phyloP scores from a whole-genome alignment of 208 protist species.

The Crithidia acanthocephali region DNA sequence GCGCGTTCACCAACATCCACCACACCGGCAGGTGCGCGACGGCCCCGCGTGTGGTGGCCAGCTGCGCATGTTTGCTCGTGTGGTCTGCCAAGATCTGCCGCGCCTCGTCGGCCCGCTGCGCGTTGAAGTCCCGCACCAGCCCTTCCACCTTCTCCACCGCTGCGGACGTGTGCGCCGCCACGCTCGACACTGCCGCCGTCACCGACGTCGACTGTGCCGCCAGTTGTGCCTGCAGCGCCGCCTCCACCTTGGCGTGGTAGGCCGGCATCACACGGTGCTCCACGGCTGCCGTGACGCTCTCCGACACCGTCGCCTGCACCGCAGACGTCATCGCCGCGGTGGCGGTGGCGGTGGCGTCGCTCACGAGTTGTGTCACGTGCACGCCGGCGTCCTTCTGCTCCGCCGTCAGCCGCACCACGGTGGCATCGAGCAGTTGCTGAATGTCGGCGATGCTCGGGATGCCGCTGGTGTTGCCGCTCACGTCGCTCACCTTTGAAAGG shows the following conservation, averaged over 20 bases:
- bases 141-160: slow-evolving; percentile 21
- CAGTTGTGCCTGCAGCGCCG: slow-evolving; percentile 14
- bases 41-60: neutral
- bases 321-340: slow-evolving; percentile 7
- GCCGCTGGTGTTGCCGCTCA: slow-evolving; percentile 6
- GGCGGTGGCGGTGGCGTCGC: slow-evolving; percentile 16
- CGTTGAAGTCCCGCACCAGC: slow-evolving; percentile 16
- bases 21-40: slow-evolving; percentile 34
- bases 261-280: slow-evolving; percentile 23
- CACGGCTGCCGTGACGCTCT: slow-evolving; percentile 10
- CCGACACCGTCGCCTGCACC: slow-evolving; percentile 25
- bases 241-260: slow-evolving; percentile 23
- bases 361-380: slow-evolving; percentile 17
- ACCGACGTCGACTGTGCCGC: slow-evolving; percentile 11
- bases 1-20: slow-evolving; percentile 55
- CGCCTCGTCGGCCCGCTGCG: slow-evolving; percentile 2
- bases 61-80: neutral
- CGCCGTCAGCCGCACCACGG: slow-evolving; percentile 12
- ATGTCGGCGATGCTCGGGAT: slow-evolving; percentile 29
- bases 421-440: slow-evolving; percentile 32
- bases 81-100: slow-evolving; percentile 2
- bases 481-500: slow-evolving; percentile 15
- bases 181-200: slow-evolving; percentile 5
- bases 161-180: slow-evolving; percentile 18
- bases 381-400: slow-evolving; percentile 11